Evolutionary conservation across 345 rosid species (phyloP).

Genomic region (Raphanus sativus): DNA sequence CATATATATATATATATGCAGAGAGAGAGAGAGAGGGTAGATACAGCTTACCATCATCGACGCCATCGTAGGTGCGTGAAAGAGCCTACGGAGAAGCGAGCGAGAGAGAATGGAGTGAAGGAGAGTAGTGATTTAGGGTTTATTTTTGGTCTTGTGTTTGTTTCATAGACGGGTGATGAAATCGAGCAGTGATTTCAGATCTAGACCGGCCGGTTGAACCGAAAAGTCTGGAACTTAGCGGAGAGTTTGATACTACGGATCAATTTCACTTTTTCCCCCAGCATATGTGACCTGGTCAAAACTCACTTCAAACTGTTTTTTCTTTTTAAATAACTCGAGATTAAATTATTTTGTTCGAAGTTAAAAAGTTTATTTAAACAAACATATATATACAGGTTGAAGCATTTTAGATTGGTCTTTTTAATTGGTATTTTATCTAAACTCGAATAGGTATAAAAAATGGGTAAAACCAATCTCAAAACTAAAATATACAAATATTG

Average conservation of each 20-base stretch:
- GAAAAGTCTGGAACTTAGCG: neutral
- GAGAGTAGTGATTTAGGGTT: slow-evolving; percentile 37
- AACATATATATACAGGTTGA: too few relatives aligned
- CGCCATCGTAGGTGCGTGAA: slow-evolving; percentile 42
- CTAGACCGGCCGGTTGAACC: slow-evolving; percentile 31
- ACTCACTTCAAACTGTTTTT: neutral
- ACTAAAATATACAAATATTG: too few relatives aligned
- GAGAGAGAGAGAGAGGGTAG: neutral
- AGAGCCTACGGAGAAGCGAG: too few relatives aligned
- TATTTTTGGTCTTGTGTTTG: slow-evolving; percentile 19
- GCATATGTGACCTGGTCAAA: neutral
- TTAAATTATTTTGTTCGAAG: too few relatives aligned
- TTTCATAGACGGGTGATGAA: too few relatives aligned
- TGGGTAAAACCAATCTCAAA: too few relatives aligned
- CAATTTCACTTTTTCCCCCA: neutral
- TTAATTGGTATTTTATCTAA: too few relatives aligned
- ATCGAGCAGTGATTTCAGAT: slow-evolving; percentile 21
- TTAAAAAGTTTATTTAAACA: too few relatives aligned
- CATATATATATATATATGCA: neutral
- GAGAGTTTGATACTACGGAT: neutral
- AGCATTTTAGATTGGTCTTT: too few relatives aligned
- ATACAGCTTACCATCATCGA: slow-evolving; percentile 46
- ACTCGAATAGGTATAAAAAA: too few relatives aligned
- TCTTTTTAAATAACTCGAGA: too few relatives aligned
- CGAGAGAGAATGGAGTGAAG: neutral